A percentile compares a stretch with the other conserved stretches of the same genome.
phyloP scores from a whole-genome alignment of 257 asterid species.

The Penstemon davidsonii region DNA sequence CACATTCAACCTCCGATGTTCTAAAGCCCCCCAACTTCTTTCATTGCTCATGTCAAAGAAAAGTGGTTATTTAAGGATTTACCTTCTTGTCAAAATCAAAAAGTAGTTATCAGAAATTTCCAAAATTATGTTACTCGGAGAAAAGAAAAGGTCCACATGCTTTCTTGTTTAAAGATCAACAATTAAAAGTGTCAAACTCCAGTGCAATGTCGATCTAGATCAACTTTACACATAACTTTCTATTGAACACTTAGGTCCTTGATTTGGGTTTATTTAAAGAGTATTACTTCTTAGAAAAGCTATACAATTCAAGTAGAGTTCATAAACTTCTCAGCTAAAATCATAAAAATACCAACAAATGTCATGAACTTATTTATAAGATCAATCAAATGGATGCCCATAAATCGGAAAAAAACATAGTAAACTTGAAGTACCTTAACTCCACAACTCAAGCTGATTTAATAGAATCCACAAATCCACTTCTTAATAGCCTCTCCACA shows the following conservation, averaged over 20 bases:
- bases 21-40: no score
- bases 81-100: not conserved
- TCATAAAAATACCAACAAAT: constrained; percentile 1
- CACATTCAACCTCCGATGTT: no score
- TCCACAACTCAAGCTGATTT: constrained; percentile 36
- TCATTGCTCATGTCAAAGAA: no score
- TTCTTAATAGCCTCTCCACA: constrained; percentile 74
- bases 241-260: no score
- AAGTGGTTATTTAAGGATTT: not conserved
- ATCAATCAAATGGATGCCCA: not conserved
- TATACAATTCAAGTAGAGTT: no score
- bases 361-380: not conserved
- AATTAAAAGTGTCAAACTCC: not conserved
- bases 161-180: no score
- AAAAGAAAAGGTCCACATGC: not conserved
- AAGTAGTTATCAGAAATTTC: constrained; percentile 5
- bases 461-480: constrained; percentile 53
- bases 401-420: not conserved
- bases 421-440: constrained; percentile 2
- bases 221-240: not conserved
- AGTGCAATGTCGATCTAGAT: not conserved
- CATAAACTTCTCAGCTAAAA: no score
- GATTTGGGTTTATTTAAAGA: no score
- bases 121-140: not conserved
- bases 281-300: no score